Conservation (phyloP, 2,329 filamentous ascomycete species). For the Emmonsiellopsis sp. region DNA sequence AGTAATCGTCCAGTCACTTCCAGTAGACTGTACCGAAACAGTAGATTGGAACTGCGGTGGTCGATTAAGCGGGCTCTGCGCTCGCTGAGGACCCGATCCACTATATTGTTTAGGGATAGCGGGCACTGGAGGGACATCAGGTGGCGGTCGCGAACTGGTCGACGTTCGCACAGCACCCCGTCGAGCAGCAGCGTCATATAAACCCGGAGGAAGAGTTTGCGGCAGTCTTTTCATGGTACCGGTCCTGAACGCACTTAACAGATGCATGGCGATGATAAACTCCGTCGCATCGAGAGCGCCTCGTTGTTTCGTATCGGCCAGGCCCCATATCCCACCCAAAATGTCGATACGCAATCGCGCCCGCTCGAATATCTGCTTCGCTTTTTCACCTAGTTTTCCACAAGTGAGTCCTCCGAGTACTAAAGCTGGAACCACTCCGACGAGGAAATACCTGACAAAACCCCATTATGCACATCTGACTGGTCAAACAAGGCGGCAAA, state of each 20-base stretch:
- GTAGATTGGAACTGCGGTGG: slow-evolving; percentile 40
- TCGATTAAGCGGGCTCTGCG: slow-evolving; percentile 49
- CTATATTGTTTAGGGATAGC: slow-evolving; percentile 77
- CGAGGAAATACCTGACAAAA: slow-evolving; percentile 53
- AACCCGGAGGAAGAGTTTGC: slow-evolving; percentile 65
- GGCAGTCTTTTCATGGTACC: slow-evolving; percentile 48
- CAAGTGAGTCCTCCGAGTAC: neutral
- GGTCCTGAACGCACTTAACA: slow-evolving; percentile 83
- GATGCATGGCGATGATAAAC: slow-evolving; percentile 97
- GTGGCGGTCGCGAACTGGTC: slow-evolving; percentile 42
- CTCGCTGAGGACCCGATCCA: slow-evolving; percentile 49
- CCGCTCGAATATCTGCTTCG: slow-evolving; percentile 91
- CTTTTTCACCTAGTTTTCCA: slow-evolving; percentile 56
- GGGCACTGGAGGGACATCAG: slow-evolving; percentile 47
- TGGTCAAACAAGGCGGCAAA: slow-evolving; percentile 87
- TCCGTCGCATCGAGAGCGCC: slow-evolving; percentile 79
- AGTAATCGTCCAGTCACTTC: slow-evolving; percentile 70
- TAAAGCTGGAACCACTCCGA: no score
- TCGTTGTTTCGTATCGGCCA: slow-evolving; percentile 87
- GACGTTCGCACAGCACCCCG: slow-evolving; percentile 44
- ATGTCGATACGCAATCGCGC: slow-evolving; percentile 82
- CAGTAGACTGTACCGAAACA: slow-evolving; percentile 45
- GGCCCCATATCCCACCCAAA: slow-evolving; percentile 89
- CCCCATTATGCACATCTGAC: slow-evolving; percentile 65
- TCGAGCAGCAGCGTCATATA: slow-evolving; percentile 84